phyloP scores from a whole-genome alignment of 805 yeast species.

The Lachancea lanzarotensis region DNA sequence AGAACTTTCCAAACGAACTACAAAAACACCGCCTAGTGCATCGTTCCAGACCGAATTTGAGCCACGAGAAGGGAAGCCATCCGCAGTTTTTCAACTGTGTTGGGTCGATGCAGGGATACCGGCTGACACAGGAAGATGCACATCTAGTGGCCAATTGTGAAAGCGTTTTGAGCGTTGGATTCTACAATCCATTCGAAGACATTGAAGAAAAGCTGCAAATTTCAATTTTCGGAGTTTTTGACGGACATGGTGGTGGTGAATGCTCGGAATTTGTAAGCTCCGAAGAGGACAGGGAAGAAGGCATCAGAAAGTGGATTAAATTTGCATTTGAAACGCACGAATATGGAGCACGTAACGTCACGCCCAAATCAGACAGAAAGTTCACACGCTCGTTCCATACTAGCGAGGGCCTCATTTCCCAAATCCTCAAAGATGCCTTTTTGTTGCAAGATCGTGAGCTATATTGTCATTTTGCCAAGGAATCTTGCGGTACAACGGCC shows the following conservation, averaged over 20 bases:
- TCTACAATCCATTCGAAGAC: slow-evolving; percentile 27
- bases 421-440: slow-evolving; percentile 39
- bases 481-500: slow-evolving; percentile 48
- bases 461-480: slow-evolving; percentile 34
- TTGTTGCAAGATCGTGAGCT: slow-evolving; percentile 41
- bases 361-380: neutral
- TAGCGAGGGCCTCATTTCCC: slow-evolving; percentile 32
- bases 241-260: slow-evolving; percentile 74
- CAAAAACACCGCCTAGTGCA: neutral
- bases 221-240: slow-evolving; percentile 64
- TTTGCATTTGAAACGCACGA: slow-evolving; percentile 27
- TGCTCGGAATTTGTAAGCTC: slow-evolving; percentile 40
- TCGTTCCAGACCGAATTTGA: neutral
- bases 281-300: slow-evolving; percentile 12
- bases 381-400: slow-evolving; percentile 24
- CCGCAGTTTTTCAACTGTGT: slow-evolving; percentile 46
- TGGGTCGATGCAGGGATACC: slow-evolving; percentile 75
- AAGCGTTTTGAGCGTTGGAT: slow-evolving; percentile 33
- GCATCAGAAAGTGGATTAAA: slow-evolving; percentile 27
- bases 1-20: slow-evolving; percentile 25
- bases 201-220: slow-evolving; percentile 19
- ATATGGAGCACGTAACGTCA: slow-evolving; percentile 14
- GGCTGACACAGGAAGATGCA: slow-evolving; percentile 72
- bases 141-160: slow-evolving; percentile 48
- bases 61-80: slow-evolving; percentile 10